Base-by-base conservation (phyloP, 176 grass and related monocot species). In the Musa troglodytarum region DNA sequence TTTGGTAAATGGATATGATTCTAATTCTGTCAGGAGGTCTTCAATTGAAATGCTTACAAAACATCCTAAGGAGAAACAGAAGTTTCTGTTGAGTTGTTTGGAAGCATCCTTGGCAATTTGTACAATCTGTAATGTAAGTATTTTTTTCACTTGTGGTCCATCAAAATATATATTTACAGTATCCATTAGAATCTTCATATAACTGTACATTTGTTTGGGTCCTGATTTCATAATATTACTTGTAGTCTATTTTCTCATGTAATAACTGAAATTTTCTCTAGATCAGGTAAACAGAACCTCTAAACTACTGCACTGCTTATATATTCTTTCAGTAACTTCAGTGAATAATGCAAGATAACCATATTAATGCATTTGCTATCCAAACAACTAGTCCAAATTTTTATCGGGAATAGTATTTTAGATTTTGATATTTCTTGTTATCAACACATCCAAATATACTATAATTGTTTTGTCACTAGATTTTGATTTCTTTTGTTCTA, bases 91-190 rank as follows among this genome's bases (percentile, higher is more conserved):
- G 79, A 77, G 62, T 86, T 92, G 86, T 81, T 86, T 99, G 69
- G 90, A 95, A 79, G 88, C 86, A 76, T 84, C 84, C 85, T 92
- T 85, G 52, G 91, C 96, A 9, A 83, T 99, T 53, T 99, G 96
- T 62, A 80, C 88, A 56, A 81, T 99, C 29, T 99, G 96, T 74
- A 99, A 89, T 79, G 96, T 99, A 83, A 92, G 91, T 78, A 20
- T 76, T 23, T 22, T 43, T 22, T 64, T n/a, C 1, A 25, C 5
- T 17, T 53, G 71, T 12, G n/a, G 64, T 66, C 69, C 29, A 25
- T 64, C 2, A 21, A 80, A 9, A 21, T 61, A 3, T 79, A 68
- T 16, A 68, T 20, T 50, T 63, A 25, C 57, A 71, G 11, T 77
- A 61, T 79, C 29, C 26, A n/a, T 17, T 64, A 12, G 9, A 43